Conservation (phyloP, 2,329 filamentous ascomycete genomes). For the Neonectria coccinea region DNA sequence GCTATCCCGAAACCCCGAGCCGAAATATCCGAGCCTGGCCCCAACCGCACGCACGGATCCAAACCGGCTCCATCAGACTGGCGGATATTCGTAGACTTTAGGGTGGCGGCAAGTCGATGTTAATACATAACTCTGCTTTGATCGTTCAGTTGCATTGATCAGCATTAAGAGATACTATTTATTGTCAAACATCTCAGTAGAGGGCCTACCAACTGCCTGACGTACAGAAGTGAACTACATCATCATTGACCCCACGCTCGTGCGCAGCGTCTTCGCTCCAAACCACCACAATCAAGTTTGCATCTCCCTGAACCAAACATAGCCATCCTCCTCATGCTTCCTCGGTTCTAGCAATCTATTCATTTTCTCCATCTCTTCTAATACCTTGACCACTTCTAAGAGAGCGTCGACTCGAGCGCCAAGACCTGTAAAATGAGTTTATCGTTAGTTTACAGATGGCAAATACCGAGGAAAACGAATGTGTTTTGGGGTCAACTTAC, state of each 20-base stretch:
- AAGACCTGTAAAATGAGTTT: conserved; percentile 58
- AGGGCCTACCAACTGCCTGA: background rate
- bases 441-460: conserved; percentile 18
- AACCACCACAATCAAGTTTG: background rate
- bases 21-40: conserved; percentile 37
- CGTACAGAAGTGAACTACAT: background rate
- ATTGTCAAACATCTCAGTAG: background rate
- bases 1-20: conserved; percentile 39
- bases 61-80: background rate
- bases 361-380: background rate
- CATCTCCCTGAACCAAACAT: background rate
- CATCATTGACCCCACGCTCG: background rate
- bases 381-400: conserved; percentile 33
- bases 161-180: background rate
- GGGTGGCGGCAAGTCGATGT: background rate
- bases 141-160: background rate
- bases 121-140: background rate
- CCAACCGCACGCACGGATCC: conserved; percentile 4
- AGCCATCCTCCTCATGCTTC: background rate
- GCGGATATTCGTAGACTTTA: background rate
- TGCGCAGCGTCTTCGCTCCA: background rate
- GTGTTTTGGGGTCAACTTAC: conserved; percentile 62
- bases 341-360: background rate
- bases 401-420: conserved; percentile 55
- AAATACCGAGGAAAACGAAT: background rate